A percentile compares a stretch with the other conserved stretches of the same genome.
phyloP scores from a whole-genome alignment of 345 rosid genomes.

The Hypericum perforatum region DNA sequence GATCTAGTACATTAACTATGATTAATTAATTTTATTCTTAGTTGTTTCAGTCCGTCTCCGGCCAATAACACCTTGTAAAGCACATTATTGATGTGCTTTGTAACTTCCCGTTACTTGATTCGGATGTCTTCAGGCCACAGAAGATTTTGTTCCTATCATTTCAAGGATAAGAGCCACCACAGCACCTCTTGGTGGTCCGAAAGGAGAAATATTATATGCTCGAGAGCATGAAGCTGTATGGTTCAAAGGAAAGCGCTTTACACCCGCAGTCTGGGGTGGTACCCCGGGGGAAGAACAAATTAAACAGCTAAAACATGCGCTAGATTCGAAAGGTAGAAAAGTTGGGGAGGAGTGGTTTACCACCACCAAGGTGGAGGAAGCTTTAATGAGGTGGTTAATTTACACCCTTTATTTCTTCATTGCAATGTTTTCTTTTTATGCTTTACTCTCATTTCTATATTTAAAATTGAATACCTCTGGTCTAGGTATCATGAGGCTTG shows the following conservation, averaged over 20 bases:
- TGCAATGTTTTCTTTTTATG: background rate
- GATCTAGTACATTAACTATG: background rate
- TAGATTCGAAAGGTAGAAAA: conserved; percentile 87
- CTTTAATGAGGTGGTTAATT: conserved; percentile 49
- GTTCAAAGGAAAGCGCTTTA: conserved; percentile 86
- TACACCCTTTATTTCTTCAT: background rate
- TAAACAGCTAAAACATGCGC: conserved; percentile 73
- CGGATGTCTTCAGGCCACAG: conserved; percentile 40
- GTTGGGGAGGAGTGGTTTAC: conserved; percentile 99
- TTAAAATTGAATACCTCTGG: background rate
- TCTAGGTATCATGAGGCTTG: conserved; percentile 81
- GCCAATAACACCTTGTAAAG: no score
- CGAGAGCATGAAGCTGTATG: conserved; percentile 90
- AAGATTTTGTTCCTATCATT: conserved; percentile 74
- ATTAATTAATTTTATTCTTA: conserved; percentile 1
- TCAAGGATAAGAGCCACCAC: conserved; percentile 70
- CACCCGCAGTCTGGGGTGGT: conserved; percentile 73
- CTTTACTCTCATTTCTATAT: no score
- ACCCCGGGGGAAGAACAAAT: conserved; percentile 92
- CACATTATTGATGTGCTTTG: no score
- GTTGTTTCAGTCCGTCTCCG: background rate
- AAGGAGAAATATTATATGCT: conserved; percentile 77
- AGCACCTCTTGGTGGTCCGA: conserved; percentile 74
- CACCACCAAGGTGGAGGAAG: conserved; percentile 68
- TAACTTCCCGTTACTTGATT: no score